Percentiles rank a stretch among this genome's conserved stretches.
These are phyloP conservation scores for Aphanomyces astaci DNA, from an alignment of 352 stramenopile genomes.

Conservation along the genomic window DNA sequence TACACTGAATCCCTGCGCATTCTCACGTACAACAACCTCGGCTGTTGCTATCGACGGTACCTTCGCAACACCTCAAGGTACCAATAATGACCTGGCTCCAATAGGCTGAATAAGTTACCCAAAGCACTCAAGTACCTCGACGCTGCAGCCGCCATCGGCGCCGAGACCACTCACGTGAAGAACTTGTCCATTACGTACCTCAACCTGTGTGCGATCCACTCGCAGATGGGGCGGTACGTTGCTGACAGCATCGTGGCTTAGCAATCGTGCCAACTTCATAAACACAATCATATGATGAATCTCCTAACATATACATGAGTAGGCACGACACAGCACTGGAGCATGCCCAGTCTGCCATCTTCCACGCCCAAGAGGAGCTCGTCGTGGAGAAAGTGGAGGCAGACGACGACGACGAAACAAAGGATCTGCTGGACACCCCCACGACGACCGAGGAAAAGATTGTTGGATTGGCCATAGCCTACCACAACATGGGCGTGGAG, in stretches of 20 bases:
- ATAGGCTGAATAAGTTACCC: constrained; percentile 59
- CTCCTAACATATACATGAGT: too few species aligned
- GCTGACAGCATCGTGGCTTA: not conserved
- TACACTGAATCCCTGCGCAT: constrained; percentile 62
- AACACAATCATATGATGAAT: too few species aligned
- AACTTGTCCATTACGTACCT: constrained; percentile 76
- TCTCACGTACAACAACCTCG: constrained; percentile 77
- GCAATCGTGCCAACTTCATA: not conserved
- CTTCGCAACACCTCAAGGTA: too few species aligned
- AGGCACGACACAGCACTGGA: constrained; percentile 61
- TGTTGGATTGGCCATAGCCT: constrained; percentile 63
- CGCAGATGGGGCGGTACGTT: constrained; percentile 39
- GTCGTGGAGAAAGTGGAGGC: constrained; percentile 27
- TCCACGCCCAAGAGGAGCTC: constrained; percentile 74
- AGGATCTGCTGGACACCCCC: constrained; percentile 42
- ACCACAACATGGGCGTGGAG: constrained; percentile 73
- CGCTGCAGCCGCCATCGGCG: constrained; percentile 56
- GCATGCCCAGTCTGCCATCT: constrained; percentile 70
- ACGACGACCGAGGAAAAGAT: constrained; percentile 66
- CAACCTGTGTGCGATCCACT: constrained; percentile 76
- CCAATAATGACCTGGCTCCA: not conserved
- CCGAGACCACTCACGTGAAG: constrained; percentile 42
- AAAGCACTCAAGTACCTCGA: constrained; percentile 68
- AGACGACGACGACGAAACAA: constrained; percentile 17
- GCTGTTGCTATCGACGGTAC: constrained; percentile 54